phyloP scores from a whole-genome alignment of 75 land plant genomes.

The Larix kaempferi region DNA sequence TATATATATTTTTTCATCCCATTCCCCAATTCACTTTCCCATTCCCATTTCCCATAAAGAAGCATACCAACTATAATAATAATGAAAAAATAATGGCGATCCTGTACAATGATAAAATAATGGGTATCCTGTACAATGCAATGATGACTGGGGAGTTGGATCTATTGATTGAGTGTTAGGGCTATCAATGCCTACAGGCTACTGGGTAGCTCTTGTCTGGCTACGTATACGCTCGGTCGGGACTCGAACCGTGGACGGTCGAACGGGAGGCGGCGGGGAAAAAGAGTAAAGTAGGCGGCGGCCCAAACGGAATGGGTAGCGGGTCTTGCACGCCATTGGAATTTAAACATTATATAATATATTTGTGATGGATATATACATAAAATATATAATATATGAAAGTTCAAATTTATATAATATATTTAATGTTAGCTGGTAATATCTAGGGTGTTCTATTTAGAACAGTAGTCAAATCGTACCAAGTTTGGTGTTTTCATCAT shows the following conservation, averaged over 20 bases:
- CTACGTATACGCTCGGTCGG: neutral
- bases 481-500: neutral
- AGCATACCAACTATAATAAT: neutral
- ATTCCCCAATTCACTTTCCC: too few relatives aligned
- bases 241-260: too few relatives aligned
- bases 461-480: constrained; percentile 9
- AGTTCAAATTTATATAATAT: too few relatives aligned
- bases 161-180: neutral
- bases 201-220: neutral
- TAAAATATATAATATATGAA: too few relatives aligned
- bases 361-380: too few relatives aligned
- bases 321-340: constrained; percentile 16
- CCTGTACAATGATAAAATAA: neutral
- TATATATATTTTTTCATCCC: too few relatives aligned
- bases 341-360: too few relatives aligned
- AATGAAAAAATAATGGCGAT: neutral
- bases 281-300: neutral
- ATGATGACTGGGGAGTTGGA: constrained; percentile 9
- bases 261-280: constrained; percentile 13
- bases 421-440: neutral
- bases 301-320: neutral
- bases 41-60: too few relatives aligned
- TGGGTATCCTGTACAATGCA: neutral
- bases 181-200: neutral
- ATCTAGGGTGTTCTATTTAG: neutral